Evolutionary conservation across 176 grass and related monocot genomes (phyloP).

Genomic region (Musa schizocarpa): DNA sequence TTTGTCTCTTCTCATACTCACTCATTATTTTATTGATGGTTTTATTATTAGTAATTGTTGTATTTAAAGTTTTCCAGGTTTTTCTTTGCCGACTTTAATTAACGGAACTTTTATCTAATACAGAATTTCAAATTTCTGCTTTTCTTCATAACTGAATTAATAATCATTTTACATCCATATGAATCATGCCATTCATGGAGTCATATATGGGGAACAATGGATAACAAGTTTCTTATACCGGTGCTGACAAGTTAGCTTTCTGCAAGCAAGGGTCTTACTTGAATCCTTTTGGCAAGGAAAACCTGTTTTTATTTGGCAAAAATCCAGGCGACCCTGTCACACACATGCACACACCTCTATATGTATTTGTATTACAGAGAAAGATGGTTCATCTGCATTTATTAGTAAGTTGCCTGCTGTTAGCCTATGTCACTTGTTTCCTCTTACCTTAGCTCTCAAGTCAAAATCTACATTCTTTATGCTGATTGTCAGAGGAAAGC

Average conservation of each 20-base stretch:
- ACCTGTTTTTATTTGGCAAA: no score
- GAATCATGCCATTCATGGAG: no score
- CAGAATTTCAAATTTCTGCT: no score
- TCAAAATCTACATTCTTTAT: neutral
- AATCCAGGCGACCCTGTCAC: no score
- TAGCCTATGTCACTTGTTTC: neutral
- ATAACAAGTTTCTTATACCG: no score
- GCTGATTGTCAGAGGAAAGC: slow-evolving; percentile 54
- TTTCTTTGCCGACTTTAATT: neutral
- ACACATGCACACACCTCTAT: no score
- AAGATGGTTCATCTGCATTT: neutral
- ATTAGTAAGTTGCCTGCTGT: neutral
- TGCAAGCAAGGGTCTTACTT: no score
- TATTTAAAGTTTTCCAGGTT: neutral
- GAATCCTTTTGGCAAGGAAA: no score
- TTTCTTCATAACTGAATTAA: no score
- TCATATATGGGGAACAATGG: no score
- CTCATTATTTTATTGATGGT: neutral
- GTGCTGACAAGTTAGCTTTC: no score
- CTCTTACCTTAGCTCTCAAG: neutral
- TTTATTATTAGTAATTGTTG: neutral
- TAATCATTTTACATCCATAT: no score
- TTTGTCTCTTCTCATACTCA: neutral
- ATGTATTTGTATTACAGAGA: neutral
- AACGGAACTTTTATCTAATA: neutral